Percentiles rank a stretch among this genome's conserved stretches.
These are phyloP conservation scores for Baudoinia panamericana DNA, from an alignment of 495 filamentous ascomycete genomes.

Conservation along the genomic window DNA sequence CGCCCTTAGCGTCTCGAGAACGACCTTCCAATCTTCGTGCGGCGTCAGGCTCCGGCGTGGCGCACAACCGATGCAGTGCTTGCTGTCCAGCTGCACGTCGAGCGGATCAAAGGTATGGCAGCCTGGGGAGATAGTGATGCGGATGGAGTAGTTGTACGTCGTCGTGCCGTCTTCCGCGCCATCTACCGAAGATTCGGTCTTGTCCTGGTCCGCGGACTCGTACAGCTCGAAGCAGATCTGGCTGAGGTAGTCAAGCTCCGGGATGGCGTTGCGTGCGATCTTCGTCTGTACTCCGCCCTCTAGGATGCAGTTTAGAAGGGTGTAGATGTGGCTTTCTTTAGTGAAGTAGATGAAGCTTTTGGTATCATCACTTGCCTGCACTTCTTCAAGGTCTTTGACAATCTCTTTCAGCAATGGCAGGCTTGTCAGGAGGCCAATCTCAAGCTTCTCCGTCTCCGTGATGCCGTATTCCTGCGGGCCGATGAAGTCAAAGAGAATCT, in stretches of 20 bases:
- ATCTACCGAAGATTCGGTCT: constrained; percentile 33
- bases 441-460: constrained; percentile 82
- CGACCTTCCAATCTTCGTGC: constrained; percentile 90
- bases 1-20: constrained; percentile 82
- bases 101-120: constrained; percentile 92
- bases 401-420: constrained; percentile 90
- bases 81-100: constrained; percentile 88
- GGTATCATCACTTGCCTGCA: constrained; percentile 82
- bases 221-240: constrained; percentile 97
- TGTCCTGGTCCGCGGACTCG: constrained; percentile 82
- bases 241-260: constrained; percentile 92
- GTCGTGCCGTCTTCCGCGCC: constrained; percentile 35
- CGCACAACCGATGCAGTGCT: constrained; percentile 87
- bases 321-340: constrained; percentile 97
- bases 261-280: constrained; percentile 78
- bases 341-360: constrained; percentile 98
- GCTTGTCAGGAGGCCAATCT: constrained; percentile 89
- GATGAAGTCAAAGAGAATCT: constrained; percentile 95
- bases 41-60: constrained; percentile 76
- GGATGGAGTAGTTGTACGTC: constrained; percentile 81
- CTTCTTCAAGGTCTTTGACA: constrained; percentile 90
- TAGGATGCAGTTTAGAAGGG: constrained; percentile 90
- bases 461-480: constrained; percentile 98
- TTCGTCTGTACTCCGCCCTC: constrained; percentile 93
- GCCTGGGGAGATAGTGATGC: constrained; percentile 87